A percentile compares a stretch with the other conserved stretches of the same genome.
Conservation (phyloP, 495 filamentous ascomycete species). For the Penicillium cinerascens region DNA sequence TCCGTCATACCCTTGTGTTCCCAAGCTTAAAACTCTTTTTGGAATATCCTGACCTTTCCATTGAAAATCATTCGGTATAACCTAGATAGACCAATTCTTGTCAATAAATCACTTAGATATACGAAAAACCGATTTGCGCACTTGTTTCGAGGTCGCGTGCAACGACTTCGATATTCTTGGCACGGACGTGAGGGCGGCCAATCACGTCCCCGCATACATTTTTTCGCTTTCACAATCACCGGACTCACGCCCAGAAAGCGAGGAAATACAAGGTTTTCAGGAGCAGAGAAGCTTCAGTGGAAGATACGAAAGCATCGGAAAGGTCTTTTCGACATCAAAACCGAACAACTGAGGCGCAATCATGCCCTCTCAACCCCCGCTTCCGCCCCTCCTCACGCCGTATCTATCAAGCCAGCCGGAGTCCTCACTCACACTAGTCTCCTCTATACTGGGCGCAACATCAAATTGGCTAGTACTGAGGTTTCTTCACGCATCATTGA, state of each 20-base stretch:
- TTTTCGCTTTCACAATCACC: conserved; percentile 30
- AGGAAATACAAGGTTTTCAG: not conserved
- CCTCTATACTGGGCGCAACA: conserved; percentile 65
- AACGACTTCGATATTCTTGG: conserved; percentile 10
- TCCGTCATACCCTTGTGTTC: no score
- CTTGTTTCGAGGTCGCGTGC: not conserved
- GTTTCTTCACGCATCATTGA: conserved; percentile 57
- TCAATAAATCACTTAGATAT: not conserved
- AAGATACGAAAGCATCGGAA: not conserved
- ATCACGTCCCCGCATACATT: conserved; percentile 29
- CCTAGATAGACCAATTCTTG: not conserved
- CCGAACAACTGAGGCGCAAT: conserved; percentile 5
- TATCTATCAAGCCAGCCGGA: conserved; percentile 51
- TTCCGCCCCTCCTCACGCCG: conserved; percentile 66
- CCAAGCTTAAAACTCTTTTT: not conserved
- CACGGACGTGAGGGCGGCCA: conserved; percentile 17
- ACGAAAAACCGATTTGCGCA: no score
- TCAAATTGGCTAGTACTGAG: conserved; percentile 72
- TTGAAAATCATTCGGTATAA: not conserved
- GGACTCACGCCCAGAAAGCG: not conserved
- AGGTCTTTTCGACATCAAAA: not conserved
- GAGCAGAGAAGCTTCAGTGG: not conserved
- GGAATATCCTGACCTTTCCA: not conserved
- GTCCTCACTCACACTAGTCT: conserved; percentile 66
- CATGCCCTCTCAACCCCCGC: conserved; percentile 50